Evolutionary conservation across 768 basidiomycete genomes (phyloP).

Genomic region (Leccinum disarticulatum): DNA sequence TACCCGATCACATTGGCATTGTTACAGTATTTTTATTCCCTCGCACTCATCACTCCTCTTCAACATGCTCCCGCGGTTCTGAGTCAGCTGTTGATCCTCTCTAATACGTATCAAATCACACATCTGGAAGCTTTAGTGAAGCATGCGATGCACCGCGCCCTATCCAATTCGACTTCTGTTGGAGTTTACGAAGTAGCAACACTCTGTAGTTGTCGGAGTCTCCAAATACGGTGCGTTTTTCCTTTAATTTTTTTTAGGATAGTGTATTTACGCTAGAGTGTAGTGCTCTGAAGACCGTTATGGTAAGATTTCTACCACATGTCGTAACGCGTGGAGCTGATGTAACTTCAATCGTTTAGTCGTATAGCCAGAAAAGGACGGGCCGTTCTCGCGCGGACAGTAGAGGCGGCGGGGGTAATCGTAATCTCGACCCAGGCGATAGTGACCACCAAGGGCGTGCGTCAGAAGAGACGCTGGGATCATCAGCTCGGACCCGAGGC

Average conservation of each 20-base stretch:
- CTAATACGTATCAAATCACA: constrained; percentile 76
- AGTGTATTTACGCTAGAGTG: constrained; percentile 8
- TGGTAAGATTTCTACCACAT: constrained; percentile 48
- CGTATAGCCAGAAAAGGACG: constrained; percentile 74
- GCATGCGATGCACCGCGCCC: constrained; percentile 89
- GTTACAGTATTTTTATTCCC: constrained; percentile 91
- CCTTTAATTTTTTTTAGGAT: constrained; percentile 19
- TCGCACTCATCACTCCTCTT: constrained; percentile 81
- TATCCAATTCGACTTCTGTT: constrained; percentile 83
- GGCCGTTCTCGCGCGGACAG: constrained; percentile 49
- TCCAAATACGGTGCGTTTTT: constrained; percentile 78
- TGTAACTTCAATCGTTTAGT: constrained; percentile 40
- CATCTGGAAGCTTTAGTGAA: constrained; percentile 81
- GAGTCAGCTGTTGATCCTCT: constrained; percentile 80
- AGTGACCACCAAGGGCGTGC: constrained; percentile 37
- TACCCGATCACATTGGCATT: constrained; percentile 87
- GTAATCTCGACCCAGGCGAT: constrained; percentile 35
- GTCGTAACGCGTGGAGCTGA: constrained; percentile 13
- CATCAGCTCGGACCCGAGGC: constrained; percentile 52
- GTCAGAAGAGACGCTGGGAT: constrained; percentile 34
- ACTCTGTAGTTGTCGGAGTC: constrained; percentile 79
- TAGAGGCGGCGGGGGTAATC: constrained; percentile 45
- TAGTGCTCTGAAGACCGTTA: constrained; percentile 80
- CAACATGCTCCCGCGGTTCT: constrained; percentile 91
- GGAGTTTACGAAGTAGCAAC: constrained; percentile 96